phyloP scores from a whole-genome alignment of 176 grass and related monocot genomes.

The Juncus effusus region DNA sequence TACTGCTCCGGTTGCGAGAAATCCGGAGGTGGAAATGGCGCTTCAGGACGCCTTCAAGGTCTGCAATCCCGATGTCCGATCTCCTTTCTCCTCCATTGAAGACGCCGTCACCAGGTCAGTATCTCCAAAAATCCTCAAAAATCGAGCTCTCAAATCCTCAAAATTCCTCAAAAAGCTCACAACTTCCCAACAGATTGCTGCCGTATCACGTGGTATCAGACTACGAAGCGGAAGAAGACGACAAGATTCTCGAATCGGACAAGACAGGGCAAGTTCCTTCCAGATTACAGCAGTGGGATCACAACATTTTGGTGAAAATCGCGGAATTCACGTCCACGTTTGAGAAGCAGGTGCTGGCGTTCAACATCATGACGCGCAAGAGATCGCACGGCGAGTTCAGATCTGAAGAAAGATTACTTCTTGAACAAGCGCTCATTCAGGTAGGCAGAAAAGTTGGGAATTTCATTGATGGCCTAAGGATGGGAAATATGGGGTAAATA shows the following conservation, averaged over 20 bases:
- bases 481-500: too few relatives aligned
- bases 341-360: constrained; percentile 94
- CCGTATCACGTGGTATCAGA: constrained; percentile 97
- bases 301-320: constrained; percentile 95
- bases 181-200: constrained; percentile 55
- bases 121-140: too few relatives aligned
- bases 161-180: not conserved
- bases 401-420: constrained; percentile 87
- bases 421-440: constrained; percentile 71
- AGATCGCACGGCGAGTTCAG: constrained; percentile 74
- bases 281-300: constrained; percentile 94
- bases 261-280: constrained; percentile 66
- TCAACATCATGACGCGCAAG: constrained; percentile 96
- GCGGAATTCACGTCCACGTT: constrained; percentile 87
- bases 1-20: constrained; percentile 35
- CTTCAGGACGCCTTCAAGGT: constrained; percentile 86
- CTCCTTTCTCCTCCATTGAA: constrained; percentile 79
- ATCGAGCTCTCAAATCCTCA: too few relatives aligned
- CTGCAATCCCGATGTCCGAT: constrained; percentile 84
- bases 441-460: too few relatives aligned
- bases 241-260: constrained; percentile 75
- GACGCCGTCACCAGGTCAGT: constrained; percentile 80
- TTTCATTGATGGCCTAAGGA: too few relatives aligned
- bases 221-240: constrained; percentile 99
- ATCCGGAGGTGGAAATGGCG: constrained; percentile 90